Conservation (phyloP, 2,329 filamentous ascomycete species). For the Trichoderma hamatum region DNA sequence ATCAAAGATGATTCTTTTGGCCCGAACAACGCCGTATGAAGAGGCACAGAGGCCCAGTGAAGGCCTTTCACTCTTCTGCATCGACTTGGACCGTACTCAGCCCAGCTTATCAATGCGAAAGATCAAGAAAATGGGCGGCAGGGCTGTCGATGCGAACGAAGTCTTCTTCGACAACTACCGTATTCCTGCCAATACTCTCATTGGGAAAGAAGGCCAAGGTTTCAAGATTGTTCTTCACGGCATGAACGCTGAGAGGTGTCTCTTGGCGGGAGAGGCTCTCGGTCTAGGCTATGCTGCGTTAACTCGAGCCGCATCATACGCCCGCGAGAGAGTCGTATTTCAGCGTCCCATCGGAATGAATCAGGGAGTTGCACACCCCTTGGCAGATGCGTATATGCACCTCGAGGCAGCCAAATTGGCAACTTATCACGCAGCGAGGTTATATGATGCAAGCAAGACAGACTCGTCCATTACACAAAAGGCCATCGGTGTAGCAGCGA, state of each 20-base stretch:
- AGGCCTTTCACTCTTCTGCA: slow-evolving; percentile 78
- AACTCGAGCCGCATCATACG: slow-evolving; percentile 65
- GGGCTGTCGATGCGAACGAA: slow-evolving; percentile 82
- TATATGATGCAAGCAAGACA: slow-evolving; percentile 59
- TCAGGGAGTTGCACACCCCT: slow-evolving; percentile 66
- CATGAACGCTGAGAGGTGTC: slow-evolving; percentile 78
- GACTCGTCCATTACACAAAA: slow-evolving; percentile 57
- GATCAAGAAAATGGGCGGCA: slow-evolving; percentile 85
- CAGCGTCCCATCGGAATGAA: slow-evolving; percentile 67
- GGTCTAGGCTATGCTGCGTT: slow-evolving; percentile 76
- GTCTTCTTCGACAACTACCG: slow-evolving; percentile 83
- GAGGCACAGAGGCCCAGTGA: slow-evolving; percentile 71
- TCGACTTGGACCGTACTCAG: slow-evolving; percentile 66
- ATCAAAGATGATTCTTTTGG: slow-evolving; percentile 79
- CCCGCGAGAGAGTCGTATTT: slow-evolving; percentile 67
- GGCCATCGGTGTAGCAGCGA: slow-evolving; percentile 65
- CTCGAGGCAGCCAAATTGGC: slow-evolving; percentile 67
- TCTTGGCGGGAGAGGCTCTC: slow-evolving; percentile 77
- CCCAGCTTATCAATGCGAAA: slow-evolving; percentile 66
- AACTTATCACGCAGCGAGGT: slow-evolving; percentile 65
- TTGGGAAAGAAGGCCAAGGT: slow-evolving; percentile 74
- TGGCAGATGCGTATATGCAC: slow-evolving; percentile 67
- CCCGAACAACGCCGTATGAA: slow-evolving; percentile 71
- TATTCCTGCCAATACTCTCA: slow-evolving; percentile 64
- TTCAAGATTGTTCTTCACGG: slow-evolving; percentile 80